These are phyloP conservation scores for Byssothecium circinans DNA, from an alignment of 2,329 filamentous ascomycete species.

Conservation along the genomic window DNA sequence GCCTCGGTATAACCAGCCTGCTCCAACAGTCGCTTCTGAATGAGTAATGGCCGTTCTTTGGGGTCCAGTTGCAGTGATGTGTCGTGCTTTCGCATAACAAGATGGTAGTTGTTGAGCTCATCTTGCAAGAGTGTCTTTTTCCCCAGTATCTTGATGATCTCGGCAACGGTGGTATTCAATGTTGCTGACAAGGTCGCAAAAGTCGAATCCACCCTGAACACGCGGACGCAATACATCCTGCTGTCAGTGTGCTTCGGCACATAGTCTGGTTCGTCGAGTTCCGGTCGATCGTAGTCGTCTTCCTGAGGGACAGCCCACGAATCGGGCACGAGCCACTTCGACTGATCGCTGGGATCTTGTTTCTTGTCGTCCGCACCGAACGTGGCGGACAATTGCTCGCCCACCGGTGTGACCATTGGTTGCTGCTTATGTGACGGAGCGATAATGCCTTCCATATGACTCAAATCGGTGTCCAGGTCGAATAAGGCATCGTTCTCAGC, in stretches of 20 bases:
- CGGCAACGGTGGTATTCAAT: slow-evolving; percentile 79
- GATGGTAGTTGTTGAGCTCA: slow-evolving; percentile 89
- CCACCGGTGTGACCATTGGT: slow-evolving; percentile 68
- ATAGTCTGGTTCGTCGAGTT: slow-evolving; percentile 69
- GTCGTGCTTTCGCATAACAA: slow-evolving; percentile 91
- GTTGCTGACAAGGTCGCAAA: slow-evolving; percentile 89
- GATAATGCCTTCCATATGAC: slow-evolving; percentile 89
- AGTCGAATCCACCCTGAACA: slow-evolving; percentile 90
- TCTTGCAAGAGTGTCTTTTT: slow-evolving; percentile 94
- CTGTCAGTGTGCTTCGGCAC: slow-evolving; percentile 71
- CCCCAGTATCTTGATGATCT: slow-evolving; percentile 85
- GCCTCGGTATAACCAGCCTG: slow-evolving; percentile 87
- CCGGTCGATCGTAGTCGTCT: slow-evolving; percentile 60
- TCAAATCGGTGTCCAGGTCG: slow-evolving; percentile 82
- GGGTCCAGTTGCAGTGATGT: slow-evolving; percentile 78
- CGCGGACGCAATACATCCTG: slow-evolving; percentile 84
- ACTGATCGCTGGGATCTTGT: slow-evolving; percentile 45
- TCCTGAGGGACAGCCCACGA: slow-evolving; percentile 90
- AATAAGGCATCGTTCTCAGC: slow-evolving; percentile 65
- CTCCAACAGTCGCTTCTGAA: slow-evolving; percentile 88
- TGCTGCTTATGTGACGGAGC: slow-evolving; percentile 59
- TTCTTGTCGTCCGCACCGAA: slow-evolving; percentile 44
- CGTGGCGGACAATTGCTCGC: slow-evolving; percentile 51
- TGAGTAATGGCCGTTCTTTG: slow-evolving; percentile 79
- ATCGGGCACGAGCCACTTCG: slow-evolving; percentile 89